Percentiles rank a stretch among this genome's conserved stretches.
Conservation (phyloP, 139 green algal genomes). For the Auxenochlorella pyrenoidosa region DNA sequence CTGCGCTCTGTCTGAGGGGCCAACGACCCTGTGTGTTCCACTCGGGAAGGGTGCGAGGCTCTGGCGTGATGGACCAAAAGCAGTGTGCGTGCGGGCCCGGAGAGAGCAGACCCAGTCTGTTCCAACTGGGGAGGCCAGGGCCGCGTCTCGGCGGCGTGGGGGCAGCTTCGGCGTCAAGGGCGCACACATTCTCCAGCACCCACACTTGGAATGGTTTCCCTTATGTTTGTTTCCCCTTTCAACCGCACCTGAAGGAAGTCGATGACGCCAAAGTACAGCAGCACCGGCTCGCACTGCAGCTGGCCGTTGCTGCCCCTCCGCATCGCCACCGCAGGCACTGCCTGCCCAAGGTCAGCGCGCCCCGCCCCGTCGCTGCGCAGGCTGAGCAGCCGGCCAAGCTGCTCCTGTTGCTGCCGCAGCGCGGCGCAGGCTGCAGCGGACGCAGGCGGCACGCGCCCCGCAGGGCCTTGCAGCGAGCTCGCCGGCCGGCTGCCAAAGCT, state of each 20-base stretch:
- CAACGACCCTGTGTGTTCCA: no score
- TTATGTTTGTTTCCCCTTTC: neutral
- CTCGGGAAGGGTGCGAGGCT: no score
- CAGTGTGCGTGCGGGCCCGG: no score
- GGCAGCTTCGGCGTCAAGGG: neutral
- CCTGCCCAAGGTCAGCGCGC: neutral
- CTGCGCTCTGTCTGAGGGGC: no score
- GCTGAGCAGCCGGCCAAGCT: neutral
- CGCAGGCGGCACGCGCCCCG: neutral
- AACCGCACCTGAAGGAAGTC: conserved; percentile 30
- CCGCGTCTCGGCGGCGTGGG: neutral
- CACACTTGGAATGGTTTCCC: no score
- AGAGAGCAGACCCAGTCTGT: no score
- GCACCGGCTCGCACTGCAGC: conserved; percentile 46
- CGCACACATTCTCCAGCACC: conserved; percentile 75
- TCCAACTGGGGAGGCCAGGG: no score
- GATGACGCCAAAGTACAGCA: conserved; percentile 55
- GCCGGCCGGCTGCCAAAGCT: neutral
- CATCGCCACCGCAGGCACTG: conserved; percentile 31
- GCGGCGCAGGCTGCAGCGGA: neutral
- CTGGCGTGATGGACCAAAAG: no score
- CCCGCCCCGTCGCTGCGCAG: neutral
- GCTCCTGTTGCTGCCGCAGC: neutral
- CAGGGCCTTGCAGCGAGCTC: neutral
- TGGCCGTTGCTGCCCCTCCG: neutral